Conservation (phyloP, 2,329 filamentous ascomycete species). For the Penicillium decumbens region DNA sequence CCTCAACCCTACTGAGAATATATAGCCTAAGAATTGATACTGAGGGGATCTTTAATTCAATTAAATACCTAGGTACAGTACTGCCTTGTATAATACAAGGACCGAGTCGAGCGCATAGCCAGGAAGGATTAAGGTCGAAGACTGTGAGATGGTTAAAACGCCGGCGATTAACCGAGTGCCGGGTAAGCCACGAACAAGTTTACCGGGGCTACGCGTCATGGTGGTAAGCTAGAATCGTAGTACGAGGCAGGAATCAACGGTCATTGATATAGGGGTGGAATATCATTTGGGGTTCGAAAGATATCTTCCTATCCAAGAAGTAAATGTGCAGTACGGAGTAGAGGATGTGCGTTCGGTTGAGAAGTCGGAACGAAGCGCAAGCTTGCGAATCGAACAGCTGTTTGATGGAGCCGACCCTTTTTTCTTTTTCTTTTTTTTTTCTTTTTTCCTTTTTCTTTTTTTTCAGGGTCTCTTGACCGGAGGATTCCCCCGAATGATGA, state of each 20-base stretch:
- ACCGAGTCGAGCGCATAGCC: not conserved
- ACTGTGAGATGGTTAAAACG: slow-evolving; percentile 10
- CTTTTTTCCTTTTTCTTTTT: not conserved
- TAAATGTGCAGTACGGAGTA: not conserved
- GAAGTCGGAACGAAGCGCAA: slow-evolving; percentile 8
- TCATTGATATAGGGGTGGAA: not conserved
- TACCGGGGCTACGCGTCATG: not conserved
- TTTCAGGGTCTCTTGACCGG: slow-evolving; percentile 10
- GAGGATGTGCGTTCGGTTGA: slow-evolving; percentile 3
- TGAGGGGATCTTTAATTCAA: not conserved
- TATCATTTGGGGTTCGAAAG: not conserved
- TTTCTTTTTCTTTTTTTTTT: not conserved
- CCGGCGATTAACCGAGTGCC: not conserved
- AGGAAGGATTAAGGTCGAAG: slow-evolving; percentile 1
- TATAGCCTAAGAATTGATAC: not conserved
- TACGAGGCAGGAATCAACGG: not conserved
- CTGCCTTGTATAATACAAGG: not conserved
- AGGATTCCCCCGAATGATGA: slow-evolving; percentile 5
- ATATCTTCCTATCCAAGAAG: not conserved
- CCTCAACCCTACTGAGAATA: not conserved
- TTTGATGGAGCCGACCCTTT: slow-evolving; percentile 6
- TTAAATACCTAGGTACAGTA: not conserved
- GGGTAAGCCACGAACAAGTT: not conserved
- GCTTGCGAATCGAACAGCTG: slow-evolving; percentile 10
- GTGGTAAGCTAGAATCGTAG: not conserved